Evolutionary conservation across 1,139 yeast genomes (phyloP).

Genomic region (Nakaseomyces glabratus): DNA sequence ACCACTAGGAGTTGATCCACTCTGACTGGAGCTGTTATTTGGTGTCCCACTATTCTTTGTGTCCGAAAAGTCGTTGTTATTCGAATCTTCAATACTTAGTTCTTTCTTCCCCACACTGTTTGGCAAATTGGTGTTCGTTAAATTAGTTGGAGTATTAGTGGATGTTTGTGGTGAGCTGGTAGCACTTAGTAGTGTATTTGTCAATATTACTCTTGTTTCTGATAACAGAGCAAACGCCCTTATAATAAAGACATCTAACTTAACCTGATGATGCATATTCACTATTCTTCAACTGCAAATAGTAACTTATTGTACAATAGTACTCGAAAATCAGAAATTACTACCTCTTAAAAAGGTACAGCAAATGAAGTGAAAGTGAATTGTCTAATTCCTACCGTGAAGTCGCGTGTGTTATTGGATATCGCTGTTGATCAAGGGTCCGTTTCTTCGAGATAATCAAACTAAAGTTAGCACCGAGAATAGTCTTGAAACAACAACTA

Average conservation of each 20-base stretch:
- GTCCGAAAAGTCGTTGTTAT: conserved; percentile 8
- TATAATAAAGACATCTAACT: conserved; percentile 28
- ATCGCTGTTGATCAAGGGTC: no score
- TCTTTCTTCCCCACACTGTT: conserved; percentile 1
- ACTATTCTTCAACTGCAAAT: conserved; percentile 7
- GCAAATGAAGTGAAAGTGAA: no score
- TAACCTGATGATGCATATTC: conserved; percentile 27
- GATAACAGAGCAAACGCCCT: conserved; percentile 26
- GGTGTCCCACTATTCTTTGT: conserved; percentile 6
- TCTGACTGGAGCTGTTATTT: not conserved
- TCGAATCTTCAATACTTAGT: conserved; percentile 4
- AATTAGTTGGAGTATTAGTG: conserved; percentile 17
- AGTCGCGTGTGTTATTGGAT: no score
- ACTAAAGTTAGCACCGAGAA: no score
- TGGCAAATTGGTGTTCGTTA: conserved; percentile 9
- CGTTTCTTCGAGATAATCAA: no score
- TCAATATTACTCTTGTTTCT: conserved; percentile 19
- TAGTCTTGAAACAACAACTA: no score
- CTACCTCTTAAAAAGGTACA: no score
- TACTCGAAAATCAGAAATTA: no score
- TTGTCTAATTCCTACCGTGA: no score
- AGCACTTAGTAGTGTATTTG: conserved; percentile 17
- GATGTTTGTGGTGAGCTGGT: conserved; percentile 22
- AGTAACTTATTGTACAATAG: conserved; percentile 1
- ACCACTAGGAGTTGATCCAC: conserved; percentile 1